Conservation (phyloP, 225 moss, liverwort and hornwort genomes). For the Thuidium tamariscinum region DNA sequence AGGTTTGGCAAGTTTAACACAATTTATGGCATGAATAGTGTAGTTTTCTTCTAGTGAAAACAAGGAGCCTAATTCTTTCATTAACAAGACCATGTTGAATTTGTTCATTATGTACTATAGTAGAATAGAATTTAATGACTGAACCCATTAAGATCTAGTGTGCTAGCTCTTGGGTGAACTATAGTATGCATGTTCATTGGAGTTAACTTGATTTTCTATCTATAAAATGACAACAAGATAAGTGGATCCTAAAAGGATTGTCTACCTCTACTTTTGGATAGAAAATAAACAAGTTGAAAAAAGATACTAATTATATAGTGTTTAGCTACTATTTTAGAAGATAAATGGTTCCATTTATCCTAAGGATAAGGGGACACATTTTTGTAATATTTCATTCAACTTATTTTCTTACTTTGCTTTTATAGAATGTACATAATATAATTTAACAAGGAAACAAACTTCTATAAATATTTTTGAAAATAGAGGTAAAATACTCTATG, state of each 20-base stretch:
- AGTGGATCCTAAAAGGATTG: fast-evolving
- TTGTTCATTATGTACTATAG: fast-evolving
- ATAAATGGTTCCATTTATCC: background rate
- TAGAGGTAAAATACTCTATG: fast-evolving
- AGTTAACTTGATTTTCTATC: background rate
- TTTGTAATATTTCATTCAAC: background rate
- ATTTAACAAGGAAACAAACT: too few species aligned
- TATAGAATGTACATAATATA: background rate
- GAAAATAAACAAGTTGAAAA: background rate
- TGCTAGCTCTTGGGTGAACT: fast-evolving
- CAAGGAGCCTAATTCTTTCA: background rate
- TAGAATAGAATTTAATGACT: background rate
- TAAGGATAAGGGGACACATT: background rate
- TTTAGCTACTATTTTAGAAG: background rate
- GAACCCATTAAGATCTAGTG: fast-evolving
- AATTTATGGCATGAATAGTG: too few species aligned
- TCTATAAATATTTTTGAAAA: too few species aligned
- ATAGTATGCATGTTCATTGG: background rate
- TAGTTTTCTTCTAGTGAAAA: too few species aligned
- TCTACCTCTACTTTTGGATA: fast-evolving
- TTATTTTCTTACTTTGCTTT: background rate
- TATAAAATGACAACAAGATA: background rate
- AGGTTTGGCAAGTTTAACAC: too few species aligned
- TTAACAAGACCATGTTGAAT: background rate
- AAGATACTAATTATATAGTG: background rate